phyloP scores from a whole-genome alignment of 805 yeast genomes.

The Priceomyces castillae region DNA sequence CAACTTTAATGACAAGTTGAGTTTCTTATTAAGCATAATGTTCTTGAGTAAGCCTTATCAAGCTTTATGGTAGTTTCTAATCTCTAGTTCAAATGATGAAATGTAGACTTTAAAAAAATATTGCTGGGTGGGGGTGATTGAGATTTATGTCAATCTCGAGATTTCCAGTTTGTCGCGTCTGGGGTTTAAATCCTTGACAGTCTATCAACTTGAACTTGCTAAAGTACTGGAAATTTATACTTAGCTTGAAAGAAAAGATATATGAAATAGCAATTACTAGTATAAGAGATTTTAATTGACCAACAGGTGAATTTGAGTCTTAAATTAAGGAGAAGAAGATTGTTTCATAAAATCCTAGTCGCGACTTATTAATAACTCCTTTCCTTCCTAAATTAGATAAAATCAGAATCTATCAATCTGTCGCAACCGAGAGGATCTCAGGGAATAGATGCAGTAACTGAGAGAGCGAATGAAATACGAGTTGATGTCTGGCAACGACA shows the following conservation, averaged over 20 bases:
- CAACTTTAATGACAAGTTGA: slow-evolving; percentile 32
- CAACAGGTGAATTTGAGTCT: background rate
- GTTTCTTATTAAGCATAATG: slow-evolving; percentile 29
- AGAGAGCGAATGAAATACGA: no score
- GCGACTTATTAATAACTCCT: slow-evolving; percentile 4
- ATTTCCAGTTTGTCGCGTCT: background rate
- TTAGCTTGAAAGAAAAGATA: background rate
- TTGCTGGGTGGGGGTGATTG: background rate
- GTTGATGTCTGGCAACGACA: no score
- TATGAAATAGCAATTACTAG: background rate
- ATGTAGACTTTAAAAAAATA: no score
- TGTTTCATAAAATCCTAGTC: slow-evolving; percentile 1
- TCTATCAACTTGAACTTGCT: background rate
- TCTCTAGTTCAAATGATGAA: background rate
- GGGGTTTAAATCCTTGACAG: background rate
- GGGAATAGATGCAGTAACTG: no score
- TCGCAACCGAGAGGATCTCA: background rate
- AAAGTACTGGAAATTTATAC: background rate
- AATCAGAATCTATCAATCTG: background rate
- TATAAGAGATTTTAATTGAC: background rate
- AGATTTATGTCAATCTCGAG: background rate
- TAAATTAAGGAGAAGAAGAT: background rate
- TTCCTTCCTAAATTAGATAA: slow-evolving; percentile 6
- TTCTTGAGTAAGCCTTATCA: background rate
- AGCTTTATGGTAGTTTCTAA: background rate